Evolutionary conservation across 305 asterid genomes (phyloP), one percentile per base, ranked within the genome.

Genomic region (Solanum chacoense): DNA sequence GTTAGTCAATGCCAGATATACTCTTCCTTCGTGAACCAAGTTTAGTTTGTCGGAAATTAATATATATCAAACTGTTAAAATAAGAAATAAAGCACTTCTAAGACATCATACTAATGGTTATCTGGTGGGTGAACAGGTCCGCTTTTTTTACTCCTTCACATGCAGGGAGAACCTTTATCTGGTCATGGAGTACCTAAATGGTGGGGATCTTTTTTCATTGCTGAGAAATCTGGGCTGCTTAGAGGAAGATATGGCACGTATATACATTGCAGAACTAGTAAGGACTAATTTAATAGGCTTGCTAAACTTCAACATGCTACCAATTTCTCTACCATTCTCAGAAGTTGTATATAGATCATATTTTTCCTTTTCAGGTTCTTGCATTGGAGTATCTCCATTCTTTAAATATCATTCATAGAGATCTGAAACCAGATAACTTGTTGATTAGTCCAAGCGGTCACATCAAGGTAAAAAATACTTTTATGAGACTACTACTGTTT

Each of bases 61-160:
- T 50, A 35, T 40, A 5, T 88, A 26, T 84, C n/a, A 72, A 85
- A 45, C 22, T 85, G 22, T 38, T 45, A 28, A 50, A 84, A 18
- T 77, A 81, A 38, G 81, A 45, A 37, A 45, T 85, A 79, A 87
- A 87, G 84, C 75, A 88, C 90, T 85, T 75, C 85, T 59, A 80
- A 65, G 90, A 75, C 65, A 87, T 83, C 91, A 88, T 89, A 91
- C 96, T 95, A 92, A 96, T 91, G 87, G 88, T 88, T 74, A 88
- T 93, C 92, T 93, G 89, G 93, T 80, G 85, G 92, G 92, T 94
- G 95, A 94, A 95, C 99, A 98, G 99, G 99, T 98, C 92, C 97
- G 99, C 32, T 98, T 98, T 95, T 98, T 96, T 96, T 98, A 98
- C 95, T 98, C 99, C 92, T 98, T 98, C 96, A 98, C 99, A 72